Base-by-base conservation (phyloP, 1,284 basidiomycete genomes). In the Fomitopsis palustris region DNA sequence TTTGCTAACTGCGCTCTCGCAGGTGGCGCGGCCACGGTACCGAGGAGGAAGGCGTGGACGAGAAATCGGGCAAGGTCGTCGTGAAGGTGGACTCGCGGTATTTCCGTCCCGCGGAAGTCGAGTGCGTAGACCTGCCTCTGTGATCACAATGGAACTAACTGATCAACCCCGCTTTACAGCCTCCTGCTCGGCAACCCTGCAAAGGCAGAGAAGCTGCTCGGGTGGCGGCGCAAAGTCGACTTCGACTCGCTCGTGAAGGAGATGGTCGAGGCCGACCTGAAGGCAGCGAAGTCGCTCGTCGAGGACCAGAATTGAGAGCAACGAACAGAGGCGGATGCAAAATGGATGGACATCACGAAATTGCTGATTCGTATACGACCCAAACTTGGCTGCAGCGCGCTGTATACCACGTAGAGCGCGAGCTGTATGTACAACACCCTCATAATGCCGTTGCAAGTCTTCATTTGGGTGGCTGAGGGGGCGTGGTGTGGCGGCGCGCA, bases 51-150 rank as follows among this genome's bases (percentile, higher is more conserved):
- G 93, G 89, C 42, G 81, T 85, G 51, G 84, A 93, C 70, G 69
- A 75, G 54, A 80, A 85, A 69, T 87, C 85, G 1, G 84, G 84
- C 61, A 86, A 82, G 65, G 80, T 83, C 23, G 75, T 95, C 56
- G 92, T 95, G 64, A 87, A 87, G 68, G 84, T 96, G 39, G 93
- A 96, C 74, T 71, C 87, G 31, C 79, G 80, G 63, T 93, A 93
- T 76, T 93, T 93, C 86, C 87, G 90, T 74, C 88, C 93, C 16
- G 92, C 95, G 27, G 94, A 96, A 84, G 94, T 96, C 74, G 94
- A 96, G 85, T 93, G 67, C 64, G 90, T 86, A 23, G 55, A 64
- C 56, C 64, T 55, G 62, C 33, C 53, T 53, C 21, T 43, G 39
- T 55, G 31, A 42, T 43, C 29, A 55, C 37, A 23, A 53, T 54